Evolutionary conservation across 2,329 filamentous ascomycete species (phyloP).

Genomic region (Penicillium sp.): DNA sequence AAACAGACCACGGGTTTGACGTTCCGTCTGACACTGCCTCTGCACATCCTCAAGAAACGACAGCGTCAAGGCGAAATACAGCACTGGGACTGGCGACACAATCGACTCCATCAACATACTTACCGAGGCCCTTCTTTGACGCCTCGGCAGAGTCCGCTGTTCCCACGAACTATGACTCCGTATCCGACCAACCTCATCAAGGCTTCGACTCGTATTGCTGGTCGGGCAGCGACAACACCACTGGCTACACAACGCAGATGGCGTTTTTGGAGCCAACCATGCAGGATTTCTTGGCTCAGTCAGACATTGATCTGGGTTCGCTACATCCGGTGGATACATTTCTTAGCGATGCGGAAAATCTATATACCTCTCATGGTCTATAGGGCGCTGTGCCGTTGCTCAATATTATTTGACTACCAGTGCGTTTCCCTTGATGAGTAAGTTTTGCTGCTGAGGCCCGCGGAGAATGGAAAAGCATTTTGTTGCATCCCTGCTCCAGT

Average conservation of each 20-base stretch:
- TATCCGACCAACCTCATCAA: conserved; percentile 3
- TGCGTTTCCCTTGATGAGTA: too few relatives aligned
- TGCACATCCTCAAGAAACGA: not conserved
- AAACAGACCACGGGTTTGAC: not conserved
- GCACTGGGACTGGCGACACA: conserved; percentile 1
- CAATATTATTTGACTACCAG: too few relatives aligned
- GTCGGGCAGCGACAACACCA: conserved; percentile 19
- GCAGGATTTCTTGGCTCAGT: conserved; percentile 36
- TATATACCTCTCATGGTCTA: conserved; percentile 26
- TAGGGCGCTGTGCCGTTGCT: conserved; percentile 1
- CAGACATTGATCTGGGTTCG: conserved; percentile 32
- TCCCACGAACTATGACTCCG: conserved; percentile 4
- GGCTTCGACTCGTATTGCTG: conserved; percentile 8
- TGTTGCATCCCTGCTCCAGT: too few relatives aligned
- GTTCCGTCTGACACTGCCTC: not conserved
- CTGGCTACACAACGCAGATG: conserved; percentile 34
- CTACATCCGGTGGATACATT: conserved; percentile 33
- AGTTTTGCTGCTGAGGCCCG: too few relatives aligned
- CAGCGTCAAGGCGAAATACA: not conserved
- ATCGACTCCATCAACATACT: not conserved
- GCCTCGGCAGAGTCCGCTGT: not conserved
- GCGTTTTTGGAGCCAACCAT: conserved; percentile 35
- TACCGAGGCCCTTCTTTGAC: not conserved
- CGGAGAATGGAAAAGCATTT: too few relatives aligned
- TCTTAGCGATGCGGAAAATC: conserved; percentile 28